Conservation (phyloP, 2,329 filamentous ascomycete genomes). For the Tolypocladium tropicale region DNA sequence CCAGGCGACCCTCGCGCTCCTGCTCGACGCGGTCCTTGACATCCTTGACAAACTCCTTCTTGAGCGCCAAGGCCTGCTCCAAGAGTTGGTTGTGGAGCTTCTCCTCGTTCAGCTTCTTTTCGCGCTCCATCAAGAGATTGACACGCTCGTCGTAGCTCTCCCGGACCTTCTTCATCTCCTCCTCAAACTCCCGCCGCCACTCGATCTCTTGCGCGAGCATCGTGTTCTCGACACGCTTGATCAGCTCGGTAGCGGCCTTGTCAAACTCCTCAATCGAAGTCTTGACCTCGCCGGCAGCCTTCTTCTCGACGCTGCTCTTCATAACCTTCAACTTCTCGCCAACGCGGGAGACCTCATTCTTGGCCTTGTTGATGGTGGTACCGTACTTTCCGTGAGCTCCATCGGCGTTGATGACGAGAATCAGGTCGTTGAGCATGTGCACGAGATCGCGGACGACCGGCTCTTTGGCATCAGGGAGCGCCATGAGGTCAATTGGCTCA, state of each 20-base stretch:
- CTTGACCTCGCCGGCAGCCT: constrained; percentile 66
- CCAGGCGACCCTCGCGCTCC: constrained; percentile 77
- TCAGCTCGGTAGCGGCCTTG: constrained; percentile 74
- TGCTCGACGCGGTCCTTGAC: constrained; percentile 75
- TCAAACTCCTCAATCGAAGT: constrained; percentile 72
- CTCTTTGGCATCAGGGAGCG: constrained; percentile 66
- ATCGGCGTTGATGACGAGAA: constrained; percentile 85
- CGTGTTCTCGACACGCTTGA: constrained; percentile 74
- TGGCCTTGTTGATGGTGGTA: constrained; percentile 72
- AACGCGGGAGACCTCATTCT: constrained; percentile 69
- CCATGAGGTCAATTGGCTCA: constrained; percentile 67
- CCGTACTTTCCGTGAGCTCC: constrained; percentile 68
- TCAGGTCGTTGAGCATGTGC: constrained; percentile 92
- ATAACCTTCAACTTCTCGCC: constrained; percentile 67
- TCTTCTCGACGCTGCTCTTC: constrained; percentile 57
- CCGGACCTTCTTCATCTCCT: constrained; percentile 72
- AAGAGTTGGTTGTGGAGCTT: constrained; percentile 75
- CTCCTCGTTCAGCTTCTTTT: constrained; percentile 72
- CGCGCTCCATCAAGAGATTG: constrained; percentile 66
- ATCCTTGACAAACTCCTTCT: constrained; percentile 71
- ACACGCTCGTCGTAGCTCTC: constrained; percentile 72
- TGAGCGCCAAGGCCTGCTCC: constrained; percentile 82
- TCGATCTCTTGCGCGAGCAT: constrained; percentile 71
- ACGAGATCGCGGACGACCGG: constrained; percentile 87
- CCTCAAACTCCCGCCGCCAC: constrained; percentile 80